Evolutionary conservation across 805 yeast species (phyloP), one percentile per base, ranked within the genome.

Genomic region (Yarrowia sp.): DNA sequence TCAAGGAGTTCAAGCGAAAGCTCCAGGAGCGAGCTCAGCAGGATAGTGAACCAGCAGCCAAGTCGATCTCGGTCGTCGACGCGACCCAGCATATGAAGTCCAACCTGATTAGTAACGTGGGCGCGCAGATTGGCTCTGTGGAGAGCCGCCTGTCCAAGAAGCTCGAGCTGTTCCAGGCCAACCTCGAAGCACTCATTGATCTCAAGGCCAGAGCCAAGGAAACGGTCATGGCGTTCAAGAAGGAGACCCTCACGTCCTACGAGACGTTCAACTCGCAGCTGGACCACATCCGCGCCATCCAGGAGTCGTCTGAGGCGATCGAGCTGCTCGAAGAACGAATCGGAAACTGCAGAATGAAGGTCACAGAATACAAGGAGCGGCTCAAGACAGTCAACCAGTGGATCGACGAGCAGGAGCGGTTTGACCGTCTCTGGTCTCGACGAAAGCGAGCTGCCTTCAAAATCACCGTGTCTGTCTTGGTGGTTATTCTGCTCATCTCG

Each of bases 291-390:
- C 61, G 63, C n/a, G 41, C 58, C 5, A 66, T 73, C 66, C 62
- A 65, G 33, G 65, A 63, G 13, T 70, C 69, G 16, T 64, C 67
- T 13, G 62, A 61, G 10, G 63, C 44, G 7, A 62, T 69, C 18
- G 67, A 67, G 6, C 49, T 47, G 1, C 66, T 73, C 39, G 70
- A 69, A 29, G 51, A 44, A 5, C 66, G 72, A 7, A 65, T 73
- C 4, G 46, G 51, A 5, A 55, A 59, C 12, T 68, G 74, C 9
- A 46, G 64, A 13, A 55, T 38, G 3, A 65, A 65, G 32, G 65
- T 73, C 14, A 67, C 65, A 0, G 66, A 63, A 10, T 68, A 70
- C 59, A 65, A 67, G 19, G 62, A 62, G 29, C 64, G 73, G 16
- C 66, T 73, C 21, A 64, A 46, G 13, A 38, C 38, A 0, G 65